A percentile compares a stretch with the other conserved stretches of the same genome.
These are phyloP conservation scores for Hemileccinum rubropunctum DNA, from an alignment of 768 basidiomycete species.

Conservation along the genomic window DNA sequence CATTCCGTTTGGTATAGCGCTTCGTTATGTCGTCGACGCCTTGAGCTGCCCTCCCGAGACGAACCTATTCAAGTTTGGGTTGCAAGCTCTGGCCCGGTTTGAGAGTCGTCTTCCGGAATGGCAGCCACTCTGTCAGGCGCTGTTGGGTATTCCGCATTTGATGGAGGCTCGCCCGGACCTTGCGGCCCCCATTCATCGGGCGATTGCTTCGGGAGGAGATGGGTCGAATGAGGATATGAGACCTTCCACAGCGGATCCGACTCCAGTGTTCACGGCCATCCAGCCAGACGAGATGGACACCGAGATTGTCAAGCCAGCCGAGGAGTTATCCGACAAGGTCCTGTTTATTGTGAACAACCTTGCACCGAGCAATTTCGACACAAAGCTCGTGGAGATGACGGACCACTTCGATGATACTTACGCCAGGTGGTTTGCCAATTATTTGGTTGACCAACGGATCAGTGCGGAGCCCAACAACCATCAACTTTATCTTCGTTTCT, in stretches of 20 bases:
- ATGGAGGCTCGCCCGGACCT: slow-evolving; percentile 84
- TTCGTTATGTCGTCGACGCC: slow-evolving; percentile 95
- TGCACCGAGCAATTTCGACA: slow-evolving; percentile 88
- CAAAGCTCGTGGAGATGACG: slow-evolving; percentile 84
- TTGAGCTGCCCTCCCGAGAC: slow-evolving; percentile 87
- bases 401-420: slow-evolving; percentile 80
- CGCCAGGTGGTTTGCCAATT: slow-evolving; percentile 96
- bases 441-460: slow-evolving; percentile 94
- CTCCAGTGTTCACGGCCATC: slow-evolving; percentile 73
- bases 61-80: slow-evolving; percentile 93
- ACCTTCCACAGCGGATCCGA: slow-evolving; percentile 39
- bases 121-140: slow-evolving; percentile 86
- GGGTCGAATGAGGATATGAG: slow-evolving; percentile 40
- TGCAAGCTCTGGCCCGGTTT: slow-evolving; percentile 86
- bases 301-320: slow-evolving; percentile 67
- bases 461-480: slow-evolving; percentile 98
- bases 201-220: slow-evolving; percentile 54
- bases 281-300: slow-evolving; percentile 65
- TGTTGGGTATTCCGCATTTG: slow-evolving; percentile 84
- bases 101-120: slow-evolving; percentile 87
- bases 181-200: slow-evolving; percentile 64
- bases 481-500: slow-evolving; percentile 87
- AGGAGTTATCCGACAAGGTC: slow-evolving; percentile 89
- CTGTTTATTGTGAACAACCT: slow-evolving; percentile 98
- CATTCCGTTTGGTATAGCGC: slow-evolving; percentile 92